Conservation (phyloP, 768 basidiomycete species). For the Tremella fuciformis region DNA sequence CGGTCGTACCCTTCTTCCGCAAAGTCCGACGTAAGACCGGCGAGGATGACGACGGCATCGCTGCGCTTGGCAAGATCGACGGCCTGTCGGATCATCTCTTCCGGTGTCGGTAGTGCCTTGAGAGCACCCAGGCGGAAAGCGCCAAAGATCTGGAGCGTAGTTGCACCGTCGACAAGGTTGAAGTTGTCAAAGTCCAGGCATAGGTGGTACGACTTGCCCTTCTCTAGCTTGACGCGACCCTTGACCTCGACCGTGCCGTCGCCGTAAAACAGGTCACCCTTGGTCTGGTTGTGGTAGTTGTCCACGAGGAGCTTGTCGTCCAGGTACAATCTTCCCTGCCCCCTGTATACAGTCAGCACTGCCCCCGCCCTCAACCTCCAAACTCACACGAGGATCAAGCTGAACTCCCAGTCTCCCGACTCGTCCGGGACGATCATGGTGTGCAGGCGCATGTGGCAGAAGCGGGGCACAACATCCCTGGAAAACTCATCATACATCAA, state of each 20-base stretch:
- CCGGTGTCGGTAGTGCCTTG: constrained; percentile 40
- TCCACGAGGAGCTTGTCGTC: constrained; percentile 68
- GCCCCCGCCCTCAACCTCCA: no score
- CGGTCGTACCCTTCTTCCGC: constrained; percentile 60
- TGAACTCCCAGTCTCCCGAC: constrained; percentile 57
- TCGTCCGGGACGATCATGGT: constrained; percentile 17
- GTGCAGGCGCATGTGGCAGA: no score
- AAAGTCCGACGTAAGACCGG: constrained; percentile 10
- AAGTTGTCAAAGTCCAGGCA: not conserved
- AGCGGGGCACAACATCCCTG: no score
- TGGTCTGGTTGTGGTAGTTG: constrained; percentile 52
- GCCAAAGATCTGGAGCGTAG: constrained; percentile 8
- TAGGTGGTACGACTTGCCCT: constrained; percentile 9
- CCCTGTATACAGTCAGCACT: constrained; percentile 5
- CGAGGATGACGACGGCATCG: constrained; percentile 51
- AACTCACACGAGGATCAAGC: no score
- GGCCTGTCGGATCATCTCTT: constrained; percentile 58
- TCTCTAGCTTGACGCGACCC: constrained; percentile 21
- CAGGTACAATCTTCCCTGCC: constrained; percentile 59
- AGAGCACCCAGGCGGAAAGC: not conserved
- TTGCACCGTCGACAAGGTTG: constrained; percentile 4
- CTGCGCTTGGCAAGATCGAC: constrained; percentile 58
- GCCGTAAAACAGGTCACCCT: no score
- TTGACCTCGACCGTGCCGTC: constrained; percentile 58
- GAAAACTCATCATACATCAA: no score